Percentiles rank a stretch among this genome's conserved stretches.
These are phyloP conservation scores for Porodaedalea pini DNA, from an alignment of 1,284 basidiomycete genomes.

Conservation along the genomic window DNA sequence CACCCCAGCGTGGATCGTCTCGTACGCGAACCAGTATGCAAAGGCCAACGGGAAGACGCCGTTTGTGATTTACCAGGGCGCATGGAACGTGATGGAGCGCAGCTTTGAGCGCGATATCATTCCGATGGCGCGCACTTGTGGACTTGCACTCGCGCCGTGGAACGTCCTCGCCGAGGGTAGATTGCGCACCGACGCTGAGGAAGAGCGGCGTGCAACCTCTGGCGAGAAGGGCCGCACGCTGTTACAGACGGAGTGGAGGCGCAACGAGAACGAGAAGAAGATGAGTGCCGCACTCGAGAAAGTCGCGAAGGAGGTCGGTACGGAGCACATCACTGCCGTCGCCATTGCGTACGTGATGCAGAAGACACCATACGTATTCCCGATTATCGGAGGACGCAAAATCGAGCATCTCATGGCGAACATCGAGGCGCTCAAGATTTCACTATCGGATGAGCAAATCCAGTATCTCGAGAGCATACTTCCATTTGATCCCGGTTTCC, in stretches of 20 bases:
- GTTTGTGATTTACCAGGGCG: slow-evolving; percentile 54
- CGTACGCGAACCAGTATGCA: slow-evolving; percentile 42
- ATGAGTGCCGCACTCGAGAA: no score
- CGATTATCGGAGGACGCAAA: no score
- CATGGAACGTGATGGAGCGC: slow-evolving; percentile 46
- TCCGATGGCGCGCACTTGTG: slow-evolving; percentile 48
- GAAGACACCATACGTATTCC: no score
- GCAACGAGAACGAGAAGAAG: no score
- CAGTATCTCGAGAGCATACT: slow-evolving; percentile 21
- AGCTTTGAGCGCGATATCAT: slow-evolving; percentile 53
- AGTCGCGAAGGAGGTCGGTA: no score
- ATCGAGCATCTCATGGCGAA: no score
- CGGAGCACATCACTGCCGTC: no score
- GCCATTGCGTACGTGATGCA: no score
- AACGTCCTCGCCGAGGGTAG: no score
- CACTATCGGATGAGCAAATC: slow-evolving; percentile 25
- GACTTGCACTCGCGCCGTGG: slow-evolving; percentile 49
- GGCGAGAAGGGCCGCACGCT: slow-evolving; percentile 40
- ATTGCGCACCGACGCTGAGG: slow-evolving; percentile 46
- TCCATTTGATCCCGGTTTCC: slow-evolving; percentile 28
- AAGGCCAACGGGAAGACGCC: slow-evolving; percentile 44
- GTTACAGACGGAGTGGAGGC: slow-evolving; percentile 16
- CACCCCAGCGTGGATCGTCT: slow-evolving; percentile 43
- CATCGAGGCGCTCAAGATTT: slow-evolving; percentile 27
- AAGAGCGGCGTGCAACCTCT: slow-evolving; percentile 37